These are phyloP conservation scores for Chaetomidium leptoderma DNA, from an alignment of 495 filamentous ascomycete genomes.

Conservation along the genomic window DNA sequence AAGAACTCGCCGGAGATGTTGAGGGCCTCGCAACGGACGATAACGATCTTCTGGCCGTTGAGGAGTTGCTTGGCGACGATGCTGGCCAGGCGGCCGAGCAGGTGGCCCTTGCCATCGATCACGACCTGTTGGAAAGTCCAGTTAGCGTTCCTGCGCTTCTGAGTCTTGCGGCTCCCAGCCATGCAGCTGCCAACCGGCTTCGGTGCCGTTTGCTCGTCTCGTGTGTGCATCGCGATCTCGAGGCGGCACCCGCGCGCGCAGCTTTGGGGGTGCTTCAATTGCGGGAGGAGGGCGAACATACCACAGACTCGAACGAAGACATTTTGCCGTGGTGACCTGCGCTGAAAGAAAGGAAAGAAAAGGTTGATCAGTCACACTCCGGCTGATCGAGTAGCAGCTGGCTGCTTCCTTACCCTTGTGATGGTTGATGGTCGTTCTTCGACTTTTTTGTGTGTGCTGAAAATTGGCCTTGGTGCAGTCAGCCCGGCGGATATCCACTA, in stretches of 20 bases:
- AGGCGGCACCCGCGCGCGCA: neutral
- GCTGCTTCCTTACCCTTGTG: conserved; percentile 37
- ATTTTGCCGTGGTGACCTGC: conserved; percentile 62
- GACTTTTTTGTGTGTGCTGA: conserved; percentile 38
- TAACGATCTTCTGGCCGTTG: conserved; percentile 98
- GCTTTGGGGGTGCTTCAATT: conserved; percentile 11
- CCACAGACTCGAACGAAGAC: conserved; percentile 96
- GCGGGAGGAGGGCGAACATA: conserved; percentile 53
- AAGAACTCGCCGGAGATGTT: conserved; percentile 99
- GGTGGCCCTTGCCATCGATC: conserved; percentile 99
- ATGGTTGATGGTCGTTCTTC: conserved; percentile 37
- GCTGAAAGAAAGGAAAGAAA: conserved; percentile 33
- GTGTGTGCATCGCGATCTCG: conserved; percentile 1
- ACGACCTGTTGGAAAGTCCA: conserved; percentile 60
- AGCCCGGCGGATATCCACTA: conserved; percentile 34
- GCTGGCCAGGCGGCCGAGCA: conserved; percentile 97
- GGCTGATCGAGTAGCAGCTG: conserved; percentile 35
- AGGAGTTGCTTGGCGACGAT: conserved; percentile 99
- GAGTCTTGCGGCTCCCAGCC: neutral
- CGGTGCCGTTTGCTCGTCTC: conserved; percentile 8
- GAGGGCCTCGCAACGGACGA: conserved; percentile 96
- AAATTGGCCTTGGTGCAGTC: conserved; percentile 35
- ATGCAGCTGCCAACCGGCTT: neutral
- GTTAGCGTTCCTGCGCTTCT: conserved; percentile 3
- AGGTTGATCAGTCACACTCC: conserved; percentile 36